Percentiles rank a stretch among this genome's conserved stretches.
Evolutionary conservation across 1,284 basidiomycete species (phyloP).

Genomic region (Flammula alnicola): DNA sequence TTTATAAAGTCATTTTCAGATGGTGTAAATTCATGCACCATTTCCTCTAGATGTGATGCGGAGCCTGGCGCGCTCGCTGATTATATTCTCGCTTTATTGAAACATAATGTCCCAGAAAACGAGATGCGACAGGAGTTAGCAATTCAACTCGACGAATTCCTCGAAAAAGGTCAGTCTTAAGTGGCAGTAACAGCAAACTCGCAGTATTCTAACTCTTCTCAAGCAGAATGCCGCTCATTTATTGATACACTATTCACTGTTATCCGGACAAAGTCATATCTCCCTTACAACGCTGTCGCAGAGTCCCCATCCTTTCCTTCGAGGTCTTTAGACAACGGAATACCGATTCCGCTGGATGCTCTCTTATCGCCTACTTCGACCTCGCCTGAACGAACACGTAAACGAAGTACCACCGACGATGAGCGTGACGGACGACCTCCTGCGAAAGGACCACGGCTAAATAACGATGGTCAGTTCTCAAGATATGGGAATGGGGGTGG

Average conservation of each 20-base stretch:
- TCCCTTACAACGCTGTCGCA: conserved; percentile 61
- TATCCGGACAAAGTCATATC: conserved; percentile 80
- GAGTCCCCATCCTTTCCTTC: conserved; percentile 43
- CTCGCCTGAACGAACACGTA: conserved; percentile 60
- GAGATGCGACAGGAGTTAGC: conserved; percentile 83
- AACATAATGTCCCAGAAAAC: conserved; percentile 84
- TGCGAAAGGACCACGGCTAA: conserved; percentile 72
- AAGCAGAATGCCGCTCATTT: conserved; percentile 75
- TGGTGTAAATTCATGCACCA: conserved; percentile 20
- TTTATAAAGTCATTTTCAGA: conserved; percentile 15
- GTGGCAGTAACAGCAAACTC: conserved; percentile 8
- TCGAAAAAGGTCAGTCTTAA: conserved; percentile 76
- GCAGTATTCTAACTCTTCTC: conserved; percentile 22
- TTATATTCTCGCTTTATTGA: conserved; percentile 93
- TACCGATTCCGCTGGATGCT: conserved; percentile 77
- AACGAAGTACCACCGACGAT: conserved; percentile 66
- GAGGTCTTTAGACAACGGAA: conserved; percentile 59
- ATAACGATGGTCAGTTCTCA: conserved; percentile 63
- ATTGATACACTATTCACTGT: conserved; percentile 85
- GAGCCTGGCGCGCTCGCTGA: conserved; percentile 94
- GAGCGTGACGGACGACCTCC: conserved; percentile 61
- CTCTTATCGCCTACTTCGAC: conserved; percentile 52
- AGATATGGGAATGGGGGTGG: conserved; percentile 55
- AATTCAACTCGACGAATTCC: conserved; percentile 86
- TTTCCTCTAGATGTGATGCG: conserved; percentile 82